These are phyloP conservation scores for Diaporthe australafricana DNA, from an alignment of 2,329 filamentous ascomycete species.

Conservation along the genomic window DNA sequence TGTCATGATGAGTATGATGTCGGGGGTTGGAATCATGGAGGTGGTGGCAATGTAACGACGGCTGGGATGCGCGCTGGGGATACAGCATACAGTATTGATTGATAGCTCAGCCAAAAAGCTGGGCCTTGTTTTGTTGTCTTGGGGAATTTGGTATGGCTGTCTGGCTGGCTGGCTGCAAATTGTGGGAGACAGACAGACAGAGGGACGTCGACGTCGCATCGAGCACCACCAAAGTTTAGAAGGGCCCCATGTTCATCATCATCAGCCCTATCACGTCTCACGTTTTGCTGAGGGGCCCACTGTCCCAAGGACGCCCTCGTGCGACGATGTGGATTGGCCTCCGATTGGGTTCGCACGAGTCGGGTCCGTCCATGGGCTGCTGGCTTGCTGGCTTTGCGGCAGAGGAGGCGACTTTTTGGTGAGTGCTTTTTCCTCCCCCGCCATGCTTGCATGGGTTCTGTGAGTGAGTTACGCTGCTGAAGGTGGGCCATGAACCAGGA, in stretches of 20 bases:
- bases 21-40: neutral
- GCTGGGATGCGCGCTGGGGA: neutral
- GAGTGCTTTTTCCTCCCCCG: neutral
- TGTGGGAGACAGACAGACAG: neutral
- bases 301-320: slow-evolving; percentile 4
- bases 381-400: neutral
- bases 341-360: slow-evolving; percentile 14
- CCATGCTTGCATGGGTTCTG: neutral
- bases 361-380: neutral
- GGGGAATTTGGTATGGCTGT: too few relatives aligned
- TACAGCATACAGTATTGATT: too few relatives aligned
- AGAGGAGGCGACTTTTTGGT: neutral
- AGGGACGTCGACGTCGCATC: neutral
- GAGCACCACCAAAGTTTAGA: neutral
- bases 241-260: neutral
- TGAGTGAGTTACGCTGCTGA: neutral
- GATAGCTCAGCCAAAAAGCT: too few relatives aligned
- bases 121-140: too few relatives aligned
- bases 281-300: neutral
- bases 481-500: neutral
- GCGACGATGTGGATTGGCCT: slow-evolving; percentile 4
- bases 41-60: neutral
- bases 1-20: too few relatives aligned
- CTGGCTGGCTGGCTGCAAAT: too few relatives aligned
- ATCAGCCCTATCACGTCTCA: slow-evolving; percentile 24